These are phyloP conservation scores for Thielaviopsis populi DNA, from an alignment of 2,329 filamentous ascomycete species.

Conservation along the genomic window DNA sequence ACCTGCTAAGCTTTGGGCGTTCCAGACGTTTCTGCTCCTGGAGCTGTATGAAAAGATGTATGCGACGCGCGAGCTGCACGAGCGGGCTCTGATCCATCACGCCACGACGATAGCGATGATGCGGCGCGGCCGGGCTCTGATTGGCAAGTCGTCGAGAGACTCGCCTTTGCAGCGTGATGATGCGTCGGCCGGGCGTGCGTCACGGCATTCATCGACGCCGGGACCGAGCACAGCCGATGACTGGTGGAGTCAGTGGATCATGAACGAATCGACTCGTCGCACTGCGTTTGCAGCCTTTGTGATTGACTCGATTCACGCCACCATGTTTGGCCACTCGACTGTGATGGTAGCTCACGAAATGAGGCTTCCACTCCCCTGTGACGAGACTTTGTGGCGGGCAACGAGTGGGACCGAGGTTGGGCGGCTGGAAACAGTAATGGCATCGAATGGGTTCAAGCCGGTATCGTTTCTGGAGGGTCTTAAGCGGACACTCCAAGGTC, in stretches of 20 bases:
- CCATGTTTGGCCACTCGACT: conserved; percentile 94
- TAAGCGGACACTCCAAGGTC: conserved; percentile 74
- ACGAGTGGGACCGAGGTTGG: conserved; percentile 76
- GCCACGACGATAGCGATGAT: conserved; percentile 90
- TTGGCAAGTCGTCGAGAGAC: conserved; percentile 68
- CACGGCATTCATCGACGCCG: conserved; percentile 46
- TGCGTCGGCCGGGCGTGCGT: conserved; percentile 32
- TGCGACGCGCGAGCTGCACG: conserved; percentile 78
- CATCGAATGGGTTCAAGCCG: conserved; percentile 68
- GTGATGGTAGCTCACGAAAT: conserved; percentile 97
- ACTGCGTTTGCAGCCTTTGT: conserved; percentile 90
- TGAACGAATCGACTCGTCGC: conserved; percentile 75
- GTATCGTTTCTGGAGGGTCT: conserved; percentile 81
- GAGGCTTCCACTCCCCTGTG: conserved; percentile 77
- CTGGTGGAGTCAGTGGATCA: conserved; percentile 95
- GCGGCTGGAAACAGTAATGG: conserved; percentile 64
- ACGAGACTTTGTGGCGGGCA: conserved; percentile 84
- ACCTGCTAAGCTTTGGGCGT: conserved; percentile 89
- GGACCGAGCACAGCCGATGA: conserved; percentile 60
- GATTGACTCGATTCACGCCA: conserved; percentile 88
- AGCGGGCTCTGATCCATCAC: conserved; percentile 91
- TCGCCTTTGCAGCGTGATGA: conserved; percentile 61
- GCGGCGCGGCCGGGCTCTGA: conserved; percentile 80
- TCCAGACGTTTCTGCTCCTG: conserved; percentile 75
- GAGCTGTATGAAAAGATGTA: conserved; percentile 98